These are phyloP conservation scores for Spiraea crenata DNA, from an alignment of 331 rosid species.

Conservation along the genomic window DNA sequence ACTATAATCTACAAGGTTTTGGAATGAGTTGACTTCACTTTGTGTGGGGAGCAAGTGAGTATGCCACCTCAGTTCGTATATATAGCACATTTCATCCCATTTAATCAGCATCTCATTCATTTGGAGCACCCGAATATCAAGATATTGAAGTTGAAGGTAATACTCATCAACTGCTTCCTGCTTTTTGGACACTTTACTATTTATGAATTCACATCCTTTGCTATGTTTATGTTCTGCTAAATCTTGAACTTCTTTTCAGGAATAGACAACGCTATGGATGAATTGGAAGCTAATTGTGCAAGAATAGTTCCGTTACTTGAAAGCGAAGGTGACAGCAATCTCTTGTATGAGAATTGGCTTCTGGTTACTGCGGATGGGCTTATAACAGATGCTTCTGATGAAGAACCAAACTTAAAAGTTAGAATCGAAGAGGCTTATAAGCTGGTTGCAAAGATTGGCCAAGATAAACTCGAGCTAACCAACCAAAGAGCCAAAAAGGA, in stretches of 20 bases:
- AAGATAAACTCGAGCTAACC: slow-evolving; percentile 7
- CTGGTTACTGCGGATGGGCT: neutral
- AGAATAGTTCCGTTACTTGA: neutral
- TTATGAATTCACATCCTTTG: no score
- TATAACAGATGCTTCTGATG: neutral
- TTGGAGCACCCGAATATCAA: no score
- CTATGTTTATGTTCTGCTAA: no score
- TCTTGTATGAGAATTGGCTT: neutral
- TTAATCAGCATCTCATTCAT: no score
- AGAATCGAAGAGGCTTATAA: slow-evolving; percentile 34
- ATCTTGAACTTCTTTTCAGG: neutral
- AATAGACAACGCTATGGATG: slow-evolving; percentile 18
- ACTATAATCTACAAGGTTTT: no score
- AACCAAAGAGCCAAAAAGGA: slow-evolving; percentile 16
- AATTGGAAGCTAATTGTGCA: slow-evolving; percentile 3
- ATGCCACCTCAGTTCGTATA: no score
- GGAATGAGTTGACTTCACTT: no score
- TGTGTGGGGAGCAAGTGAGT: no score
- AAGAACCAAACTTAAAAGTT: slow-evolving; percentile 19
- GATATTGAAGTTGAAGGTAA: no score
- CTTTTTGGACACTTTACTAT: no score
- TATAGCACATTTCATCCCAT: no score
- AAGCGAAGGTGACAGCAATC: neutral
- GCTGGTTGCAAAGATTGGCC: slow-evolving; percentile 22
- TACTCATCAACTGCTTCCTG: no score